Percentiles rank a stretch among this genome's conserved stretches.
Conservation (phyloP, 2,329 filamentous ascomycete genomes). For the Corinectria fuckeliana region DNA sequence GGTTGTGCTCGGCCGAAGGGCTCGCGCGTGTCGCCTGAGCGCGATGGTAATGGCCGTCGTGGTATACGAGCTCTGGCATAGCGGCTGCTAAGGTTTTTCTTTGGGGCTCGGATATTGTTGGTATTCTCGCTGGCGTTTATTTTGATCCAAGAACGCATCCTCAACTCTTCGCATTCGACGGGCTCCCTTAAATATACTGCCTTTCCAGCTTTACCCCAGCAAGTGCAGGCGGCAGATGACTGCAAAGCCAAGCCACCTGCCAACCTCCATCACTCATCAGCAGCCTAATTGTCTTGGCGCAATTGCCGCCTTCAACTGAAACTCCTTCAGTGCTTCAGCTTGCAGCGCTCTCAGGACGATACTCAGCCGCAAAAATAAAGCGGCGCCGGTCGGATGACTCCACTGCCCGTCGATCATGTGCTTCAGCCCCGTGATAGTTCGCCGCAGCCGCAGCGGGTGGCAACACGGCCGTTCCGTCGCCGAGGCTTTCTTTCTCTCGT, state of each 20-base stretch:
- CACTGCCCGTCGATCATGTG: constrained; percentile 32
- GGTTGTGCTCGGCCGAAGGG: constrained; percentile 14
- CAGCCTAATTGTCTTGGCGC: not conserved
- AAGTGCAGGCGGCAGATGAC: not conserved
- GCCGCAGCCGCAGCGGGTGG: constrained; percentile 23
- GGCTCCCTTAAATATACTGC: not conserved
- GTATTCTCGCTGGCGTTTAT: not conserved
- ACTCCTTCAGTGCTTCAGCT: too few species aligned
- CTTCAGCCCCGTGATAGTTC: constrained; percentile 20
- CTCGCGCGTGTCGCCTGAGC: constrained; percentile 21
- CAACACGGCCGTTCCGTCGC: constrained; percentile 14
- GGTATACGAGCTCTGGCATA: constrained; percentile 40
- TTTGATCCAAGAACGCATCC: not conserved
- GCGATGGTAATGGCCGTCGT: constrained; percentile 41
- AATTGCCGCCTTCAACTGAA: too few species aligned
- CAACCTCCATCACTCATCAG: not conserved
- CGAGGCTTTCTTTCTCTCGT: constrained; percentile 9
- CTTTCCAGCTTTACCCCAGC: not conserved
- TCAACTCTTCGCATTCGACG: not conserved
- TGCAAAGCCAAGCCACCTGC: not conserved
- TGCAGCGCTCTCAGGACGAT: not conserved
- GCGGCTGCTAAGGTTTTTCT: constrained; percentile 9
- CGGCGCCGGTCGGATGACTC: constrained; percentile 14
- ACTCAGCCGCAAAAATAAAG: constrained; percentile 3
- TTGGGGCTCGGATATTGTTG: constrained; percentile 1